These are phyloP conservation scores for Mortierella sp. DNA, from an alignment of 371 early-diverging fungal genomes.

Conservation along the genomic window DNA sequence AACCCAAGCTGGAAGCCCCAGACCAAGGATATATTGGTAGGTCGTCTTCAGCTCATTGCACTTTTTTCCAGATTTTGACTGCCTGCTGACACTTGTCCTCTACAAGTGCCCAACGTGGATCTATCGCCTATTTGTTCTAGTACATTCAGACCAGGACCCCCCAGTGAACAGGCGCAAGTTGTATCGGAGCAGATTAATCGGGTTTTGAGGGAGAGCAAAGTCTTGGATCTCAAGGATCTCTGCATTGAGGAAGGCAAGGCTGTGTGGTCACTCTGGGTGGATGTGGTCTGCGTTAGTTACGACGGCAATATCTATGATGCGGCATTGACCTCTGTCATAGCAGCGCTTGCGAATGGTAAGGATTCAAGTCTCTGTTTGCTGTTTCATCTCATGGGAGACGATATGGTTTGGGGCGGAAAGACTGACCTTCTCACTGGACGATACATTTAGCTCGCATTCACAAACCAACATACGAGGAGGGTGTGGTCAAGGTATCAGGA, in stretches of 20 bases:
- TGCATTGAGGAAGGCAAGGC: constrained; percentile 88
- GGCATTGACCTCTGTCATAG: constrained; percentile 77
- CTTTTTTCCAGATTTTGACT: too few species aligned
- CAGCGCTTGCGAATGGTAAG: constrained; percentile 79
- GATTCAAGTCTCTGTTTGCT: not conserved
- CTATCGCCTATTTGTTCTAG: constrained; percentile 89
- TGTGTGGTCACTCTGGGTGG: constrained; percentile 91
- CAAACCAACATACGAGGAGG: constrained; percentile 67
- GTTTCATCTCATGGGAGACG: not conserved
- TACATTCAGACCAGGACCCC: constrained; percentile 88
- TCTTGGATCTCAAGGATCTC: constrained; percentile 77
- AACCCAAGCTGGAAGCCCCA: constrained; percentile 77
- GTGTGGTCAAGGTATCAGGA: constrained; percentile 68
- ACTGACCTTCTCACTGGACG: not conserved
- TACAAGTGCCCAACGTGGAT: constrained; percentile 89
- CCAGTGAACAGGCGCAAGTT: constrained; percentile 85
- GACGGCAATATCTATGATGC: constrained; percentile 95
- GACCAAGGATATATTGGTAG: constrained; percentile 84
- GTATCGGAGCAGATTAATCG: constrained; percentile 83
- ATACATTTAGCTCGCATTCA: constrained; percentile 69
- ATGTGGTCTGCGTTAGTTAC: constrained; percentile 90
- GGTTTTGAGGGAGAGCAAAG: constrained; percentile 70
- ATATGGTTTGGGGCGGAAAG: not conserved
- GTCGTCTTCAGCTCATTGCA: too few species aligned
- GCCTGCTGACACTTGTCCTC: not conserved